Percentiles rank a stretch among this genome's conserved stretches.
Conservation (phyloP, 768 basidiomycete genomes). For the Glaciozyma antarctica region DNA sequence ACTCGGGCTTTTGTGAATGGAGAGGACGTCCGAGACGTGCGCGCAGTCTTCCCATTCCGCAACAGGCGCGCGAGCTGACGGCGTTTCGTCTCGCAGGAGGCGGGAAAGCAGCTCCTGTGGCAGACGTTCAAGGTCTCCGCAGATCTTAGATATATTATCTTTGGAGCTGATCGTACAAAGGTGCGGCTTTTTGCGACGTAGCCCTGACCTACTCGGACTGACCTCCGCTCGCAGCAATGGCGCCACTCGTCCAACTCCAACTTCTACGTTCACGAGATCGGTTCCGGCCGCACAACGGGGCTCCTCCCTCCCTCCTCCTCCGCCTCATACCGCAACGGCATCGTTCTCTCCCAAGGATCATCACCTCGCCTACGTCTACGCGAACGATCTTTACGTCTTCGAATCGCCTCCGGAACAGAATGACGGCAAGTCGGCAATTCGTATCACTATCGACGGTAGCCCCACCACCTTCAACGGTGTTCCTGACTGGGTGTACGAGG, state of each 20-base stretch:
- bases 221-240: constrained; percentile 63
- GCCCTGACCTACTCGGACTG: background rate
- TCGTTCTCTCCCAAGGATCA: constrained; percentile 77
- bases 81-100: background rate
- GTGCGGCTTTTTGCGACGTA: constrained; percentile 36
- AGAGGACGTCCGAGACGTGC: constrained; percentile 44
- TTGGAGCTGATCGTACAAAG: constrained; percentile 67
- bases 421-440: constrained; percentile 42
- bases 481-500: constrained; percentile 96
- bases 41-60: background rate
- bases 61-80: background rate
- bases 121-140: constrained; percentile 56
- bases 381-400: constrained; percentile 76
- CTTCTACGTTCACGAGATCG: constrained; percentile 81
- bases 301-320: constrained; percentile 50
- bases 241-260: constrained; percentile 80
- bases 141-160: constrained; percentile 79
- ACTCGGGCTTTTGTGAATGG: constrained; percentile 54
- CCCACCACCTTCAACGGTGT: constrained; percentile 84
- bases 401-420: constrained; percentile 14
- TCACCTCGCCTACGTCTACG: constrained; percentile 72
- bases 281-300: constrained; percentile 57
- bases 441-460: constrained; percentile 71
- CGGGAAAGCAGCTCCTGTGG: constrained; percentile 29
- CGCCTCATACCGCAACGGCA: constrained; percentile 56